phyloP scores from a whole-genome alignment of 129 eudicot genomes.

The Flaveria robusta region DNA sequence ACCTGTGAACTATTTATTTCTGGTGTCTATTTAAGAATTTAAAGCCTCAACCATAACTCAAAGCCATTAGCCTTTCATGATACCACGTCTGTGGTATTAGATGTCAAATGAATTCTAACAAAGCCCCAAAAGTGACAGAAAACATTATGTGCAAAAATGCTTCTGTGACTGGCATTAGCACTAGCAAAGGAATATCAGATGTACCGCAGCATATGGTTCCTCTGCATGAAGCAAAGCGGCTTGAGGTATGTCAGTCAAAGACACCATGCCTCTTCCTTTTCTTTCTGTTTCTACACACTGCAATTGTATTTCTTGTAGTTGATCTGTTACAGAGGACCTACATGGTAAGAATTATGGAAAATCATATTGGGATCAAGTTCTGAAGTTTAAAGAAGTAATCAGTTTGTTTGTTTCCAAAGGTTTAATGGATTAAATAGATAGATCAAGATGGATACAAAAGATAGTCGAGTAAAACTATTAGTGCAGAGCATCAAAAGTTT shows the following conservation, averaged over 20 bases:
- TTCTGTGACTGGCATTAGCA: not conserved
- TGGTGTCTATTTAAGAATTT: not conserved
- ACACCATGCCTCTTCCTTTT: slow-evolving; percentile 87
- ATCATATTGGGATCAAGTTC: slow-evolving; percentile 22
- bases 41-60: slow-evolving; percentile 10
- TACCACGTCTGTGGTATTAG: not conserved
- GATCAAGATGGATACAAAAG: not conserved
- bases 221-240: slow-evolving; percentile 73
- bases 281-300: slow-evolving; percentile 56
- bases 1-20: slow-evolving; percentile 6
- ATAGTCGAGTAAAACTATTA: slow-evolving; percentile 5
- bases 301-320: slow-evolving; percentile 44
- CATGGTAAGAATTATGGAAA: slow-evolving; percentile 48
- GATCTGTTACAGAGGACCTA: slow-evolving; percentile 82
- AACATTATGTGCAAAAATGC: not conserved
- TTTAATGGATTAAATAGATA: slow-evolving; percentile 1
- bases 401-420: slow-evolving; percentile 1
- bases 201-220: slow-evolving; percentile 93
- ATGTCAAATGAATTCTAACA: not conserved
- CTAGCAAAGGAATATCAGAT: slow-evolving; percentile 13
- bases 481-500: slow-evolving; percentile 5
- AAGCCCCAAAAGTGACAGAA: not conserved
- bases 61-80: slow-evolving; percentile 10
- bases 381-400: slow-evolving; percentile 18
- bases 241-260: slow-evolving; percentile 55